Evolutionary conservation across 192 early-diverging fungal genomes (phyloP), one percentile per base, ranked within the genome.

Genomic region (Paraglomus brasilianum): DNA sequence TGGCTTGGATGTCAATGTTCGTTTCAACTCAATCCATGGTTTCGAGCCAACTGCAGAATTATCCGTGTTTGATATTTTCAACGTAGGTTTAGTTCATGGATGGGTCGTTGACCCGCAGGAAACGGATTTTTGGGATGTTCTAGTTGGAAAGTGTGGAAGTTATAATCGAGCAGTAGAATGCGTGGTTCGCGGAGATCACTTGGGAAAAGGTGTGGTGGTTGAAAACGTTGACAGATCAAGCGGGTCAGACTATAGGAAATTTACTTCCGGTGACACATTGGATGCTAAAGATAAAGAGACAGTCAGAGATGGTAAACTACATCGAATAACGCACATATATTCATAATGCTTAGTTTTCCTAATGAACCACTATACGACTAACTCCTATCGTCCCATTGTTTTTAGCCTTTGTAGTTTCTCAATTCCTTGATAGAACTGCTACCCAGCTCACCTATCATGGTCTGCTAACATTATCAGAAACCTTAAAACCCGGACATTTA

Each of bases 381-480:
- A 30, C 3, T 30, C 1, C 1, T 30, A 30, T 62, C 62, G 36
- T 59, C 41, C 61, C 17, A 42, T 70, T 52, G 46, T 45, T 13
- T 40, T 22, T 65, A 79, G 89, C 83, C 0, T 40, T 88, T 8
- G 75, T 87, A 21, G 80, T 88, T 7, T 74, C 81, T n/a, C 72
- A 79, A 50, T 98, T 94, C 79, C 82, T 98, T 36, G 72, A 83
- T n/a, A 45, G 73, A 1, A 93, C 86, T 1, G 87, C 88, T 14
- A 86, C 92, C 15, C 96, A 98, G 73, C 76, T 98, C 47, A 97
- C 95, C 0, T 87, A 86, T 10, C 82, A 86, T 64, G 95, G 96
- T 3, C 80, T 96, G 50, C 77, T 78, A 36, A 61, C 79, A n/a
- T 81, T 96, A 38, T 70, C 77, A n/a, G 86, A 85, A 13, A 74